These are phyloP conservation scores for Serendipita vermifera DNA, from an alignment of 768 basidiomycete species.

Conservation along the genomic window DNA sequence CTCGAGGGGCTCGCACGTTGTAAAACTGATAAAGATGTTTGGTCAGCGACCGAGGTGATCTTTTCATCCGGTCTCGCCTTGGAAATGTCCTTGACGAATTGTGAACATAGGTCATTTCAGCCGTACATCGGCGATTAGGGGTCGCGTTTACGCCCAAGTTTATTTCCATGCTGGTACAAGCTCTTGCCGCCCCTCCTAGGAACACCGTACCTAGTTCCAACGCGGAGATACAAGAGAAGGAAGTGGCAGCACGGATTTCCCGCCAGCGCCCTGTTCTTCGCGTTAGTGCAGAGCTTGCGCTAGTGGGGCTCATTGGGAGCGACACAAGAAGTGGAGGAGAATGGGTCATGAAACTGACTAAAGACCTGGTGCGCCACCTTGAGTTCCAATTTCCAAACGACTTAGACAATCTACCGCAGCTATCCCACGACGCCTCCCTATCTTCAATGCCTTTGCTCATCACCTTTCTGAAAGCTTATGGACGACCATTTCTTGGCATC, in stretches of 20 bases:
- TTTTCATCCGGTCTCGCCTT: background rate
- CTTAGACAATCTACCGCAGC: conserved; percentile 29
- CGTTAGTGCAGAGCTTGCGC: conserved; percentile 78
- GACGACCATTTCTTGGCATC: conserved; percentile 77
- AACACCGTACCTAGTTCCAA: conserved; percentile 19
- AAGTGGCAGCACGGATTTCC: conserved; percentile 63
- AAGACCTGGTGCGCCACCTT: conserved; percentile 57
- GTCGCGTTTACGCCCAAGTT: conserved; percentile 64
- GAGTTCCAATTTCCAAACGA: background rate
- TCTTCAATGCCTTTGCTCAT: conserved; percentile 82
- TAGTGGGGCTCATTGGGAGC: conserved; percentile 60
- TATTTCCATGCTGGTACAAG: conserved; percentile 38
- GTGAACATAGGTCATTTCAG: conserved; percentile 59
- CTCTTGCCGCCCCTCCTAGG: conserved; percentile 25
- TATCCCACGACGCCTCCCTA: conserved; percentile 75
- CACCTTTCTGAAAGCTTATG: conserved; percentile 89
- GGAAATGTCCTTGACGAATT: background rate
- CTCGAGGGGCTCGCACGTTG: conserved; percentile 77
- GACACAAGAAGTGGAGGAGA: conserved; percentile 54
- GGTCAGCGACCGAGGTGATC: conserved; percentile 79
- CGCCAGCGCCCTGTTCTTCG: conserved; percentile 78
- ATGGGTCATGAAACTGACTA: conserved; percentile 78
- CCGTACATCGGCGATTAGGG: conserved; percentile 78
- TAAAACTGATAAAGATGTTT: conserved; percentile 85
- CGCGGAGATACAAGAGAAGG: conserved; percentile 80